phyloP scores from a whole-genome alignment of 495 filamentous ascomycete genomes.

The Aspergillus sclerotioniger region DNA sequence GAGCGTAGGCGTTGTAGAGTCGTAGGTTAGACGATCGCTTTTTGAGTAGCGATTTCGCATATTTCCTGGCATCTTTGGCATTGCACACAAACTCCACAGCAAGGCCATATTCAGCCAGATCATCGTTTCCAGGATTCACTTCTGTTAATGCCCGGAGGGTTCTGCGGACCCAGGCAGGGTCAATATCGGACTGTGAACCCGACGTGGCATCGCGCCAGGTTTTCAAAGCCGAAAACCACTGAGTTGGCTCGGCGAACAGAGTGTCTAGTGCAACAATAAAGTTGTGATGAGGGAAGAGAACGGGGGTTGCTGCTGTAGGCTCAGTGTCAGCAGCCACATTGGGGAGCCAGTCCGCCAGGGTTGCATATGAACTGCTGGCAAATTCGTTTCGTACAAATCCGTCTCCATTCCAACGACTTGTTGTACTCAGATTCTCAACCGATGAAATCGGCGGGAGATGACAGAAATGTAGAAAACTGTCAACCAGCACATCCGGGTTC shows the following conservation, averaged over 20 bases:
- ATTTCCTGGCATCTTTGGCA: conserved; percentile 58
- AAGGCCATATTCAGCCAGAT: conserved; percentile 68
- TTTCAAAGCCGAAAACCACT: conserved; percentile 46
- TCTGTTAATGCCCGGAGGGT: conserved; percentile 57
- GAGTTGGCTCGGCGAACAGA: conserved; percentile 31
- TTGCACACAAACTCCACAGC: conserved; percentile 64
- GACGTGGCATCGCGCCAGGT: conserved; percentile 27
- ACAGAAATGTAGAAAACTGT: conserved; percentile 70
- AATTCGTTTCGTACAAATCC: conserved; percentile 47
- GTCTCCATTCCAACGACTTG: conserved; percentile 40
- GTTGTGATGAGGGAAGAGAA: conserved; percentile 30
- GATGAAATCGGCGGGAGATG: conserved; percentile 54
- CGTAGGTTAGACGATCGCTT: conserved; percentile 59
- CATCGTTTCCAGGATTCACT: conserved; percentile 37
- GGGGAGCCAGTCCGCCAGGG: conserved; percentile 30
- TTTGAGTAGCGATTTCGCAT: conserved; percentile 71
- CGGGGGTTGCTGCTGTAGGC: conserved; percentile 18
- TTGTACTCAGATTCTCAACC: conserved; percentile 20
- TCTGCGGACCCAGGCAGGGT: conserved; percentile 49
- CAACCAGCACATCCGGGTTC: conserved; percentile 47
- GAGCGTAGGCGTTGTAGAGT: conserved; percentile 76
- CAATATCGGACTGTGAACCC: conserved; percentile 18
- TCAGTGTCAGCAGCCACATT: conserved; percentile 7
- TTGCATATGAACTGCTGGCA: conserved; percentile 24
- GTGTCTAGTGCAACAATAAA: conserved; percentile 38